These are phyloP conservation scores for Camelina neglecta DNA, from an alignment of 345 rosid species.

Conservation along the genomic window DNA sequence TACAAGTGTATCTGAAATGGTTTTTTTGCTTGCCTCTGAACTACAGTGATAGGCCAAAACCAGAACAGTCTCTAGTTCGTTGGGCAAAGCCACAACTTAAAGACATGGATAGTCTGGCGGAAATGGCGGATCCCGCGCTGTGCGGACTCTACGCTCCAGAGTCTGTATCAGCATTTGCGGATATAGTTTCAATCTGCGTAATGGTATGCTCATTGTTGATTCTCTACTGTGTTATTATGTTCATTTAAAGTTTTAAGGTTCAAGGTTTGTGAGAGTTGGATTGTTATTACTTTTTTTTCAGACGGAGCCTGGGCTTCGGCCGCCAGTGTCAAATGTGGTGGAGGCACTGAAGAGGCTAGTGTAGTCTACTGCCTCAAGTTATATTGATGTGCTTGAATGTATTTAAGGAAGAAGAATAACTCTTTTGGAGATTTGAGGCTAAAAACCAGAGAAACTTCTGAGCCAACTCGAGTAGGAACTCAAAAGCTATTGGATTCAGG, in stretches of 20 bases:
- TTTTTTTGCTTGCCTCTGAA: conserved; percentile 6
- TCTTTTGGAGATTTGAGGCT: conserved; percentile 29
- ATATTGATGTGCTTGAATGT: background rate
- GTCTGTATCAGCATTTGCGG: conserved; percentile 80
- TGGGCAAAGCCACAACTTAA: conserved; percentile 87
- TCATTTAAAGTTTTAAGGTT: background rate
- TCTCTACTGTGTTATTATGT: conserved; percentile 5
- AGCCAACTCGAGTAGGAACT: conserved; percentile 34
- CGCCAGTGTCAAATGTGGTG: conserved; percentile 90
- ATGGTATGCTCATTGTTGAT: conserved; percentile 52
- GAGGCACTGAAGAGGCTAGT: conserved; percentile 75
- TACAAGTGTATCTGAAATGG: conserved; percentile 16
- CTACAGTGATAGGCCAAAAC: conserved; percentile 62
- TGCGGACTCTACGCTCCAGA: conserved; percentile 88
- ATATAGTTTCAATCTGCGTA: conserved; percentile 77
- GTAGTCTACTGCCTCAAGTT: conserved; percentile 38
- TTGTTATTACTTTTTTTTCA: conserved; percentile 26
- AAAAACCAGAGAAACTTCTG: conserved; percentile 32
- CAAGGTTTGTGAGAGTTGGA: conserved; percentile 30
- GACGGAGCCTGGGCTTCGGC: conserved; percentile 82
- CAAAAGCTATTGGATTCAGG: conserved; percentile 40
- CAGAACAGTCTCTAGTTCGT: conserved; percentile 76
- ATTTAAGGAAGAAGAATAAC: conserved; percentile 33
- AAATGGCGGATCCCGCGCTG: conserved; percentile 89
- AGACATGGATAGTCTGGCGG: conserved; percentile 64